Conservation (phyloP, 495 filamentous ascomycete species). For the Rhizodiscina lignyota region DNA sequence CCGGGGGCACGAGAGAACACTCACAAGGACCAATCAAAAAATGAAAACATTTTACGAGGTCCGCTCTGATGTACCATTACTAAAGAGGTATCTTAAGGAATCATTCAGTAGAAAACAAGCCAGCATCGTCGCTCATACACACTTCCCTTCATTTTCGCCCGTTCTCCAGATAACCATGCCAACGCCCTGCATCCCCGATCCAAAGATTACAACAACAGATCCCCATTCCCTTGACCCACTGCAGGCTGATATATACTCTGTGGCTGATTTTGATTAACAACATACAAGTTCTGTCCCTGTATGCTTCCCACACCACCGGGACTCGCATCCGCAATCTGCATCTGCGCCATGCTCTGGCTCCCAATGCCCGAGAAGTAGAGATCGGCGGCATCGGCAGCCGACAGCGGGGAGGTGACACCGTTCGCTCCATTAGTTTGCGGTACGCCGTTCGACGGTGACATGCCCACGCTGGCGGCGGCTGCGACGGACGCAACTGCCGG, state of each 20-base stretch:
- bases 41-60: too few relatives aligned
- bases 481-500: conserved; percentile 15
- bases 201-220: conserved; percentile 39
- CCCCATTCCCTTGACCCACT: conserved; percentile 33
- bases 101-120: too few relatives aligned
- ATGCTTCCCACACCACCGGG: conserved; percentile 20
- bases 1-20: too few relatives aligned
- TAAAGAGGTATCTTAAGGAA: too few relatives aligned
- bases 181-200: too few relatives aligned
- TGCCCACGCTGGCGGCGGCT: conserved; percentile 23
- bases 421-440: conserved; percentile 7
- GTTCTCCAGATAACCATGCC: too few relatives aligned
- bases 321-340: conserved; percentile 21
- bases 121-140: too few relatives aligned
- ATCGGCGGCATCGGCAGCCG: conserved; percentile 65
- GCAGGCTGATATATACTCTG: conserved; percentile 40
- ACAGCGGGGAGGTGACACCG: conserved; percentile 26
- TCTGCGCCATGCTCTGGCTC: conserved; percentile 17
- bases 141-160: too few relatives aligned
- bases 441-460: conserved; percentile 7
- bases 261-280: conserved; percentile 51
- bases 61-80: too few relatives aligned
- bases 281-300: conserved; percentile 26
- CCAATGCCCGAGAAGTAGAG: conserved; percentile 66
- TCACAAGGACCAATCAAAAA: too few relatives aligned